Percentiles rank a stretch among this genome's conserved stretches.
Conservation (phyloP, 805 yeast species). For the Schwanniomyces pseudopolymorphus region DNA sequence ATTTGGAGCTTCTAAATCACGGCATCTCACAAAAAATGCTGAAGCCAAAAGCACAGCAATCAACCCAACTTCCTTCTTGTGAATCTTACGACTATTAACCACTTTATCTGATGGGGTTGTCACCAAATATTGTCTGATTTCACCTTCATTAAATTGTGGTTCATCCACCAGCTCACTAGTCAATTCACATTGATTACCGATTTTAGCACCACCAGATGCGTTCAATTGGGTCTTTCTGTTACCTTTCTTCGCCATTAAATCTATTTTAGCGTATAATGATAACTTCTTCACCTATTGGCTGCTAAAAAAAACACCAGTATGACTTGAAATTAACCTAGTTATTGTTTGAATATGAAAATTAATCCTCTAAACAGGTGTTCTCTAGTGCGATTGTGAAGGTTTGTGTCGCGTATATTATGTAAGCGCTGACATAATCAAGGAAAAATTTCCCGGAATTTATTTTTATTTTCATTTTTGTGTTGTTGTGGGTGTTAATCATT, state of each 20-base stretch:
- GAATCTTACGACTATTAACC: conserved; percentile 40
- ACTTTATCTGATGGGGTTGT: conserved; percentile 48
- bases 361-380: not conserved
- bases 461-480: no score
- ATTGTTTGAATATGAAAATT: not conserved
- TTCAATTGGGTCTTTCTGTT: not conserved
- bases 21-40: conserved; percentile 60
- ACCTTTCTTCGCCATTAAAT: conserved; percentile 4
- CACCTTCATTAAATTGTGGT: conserved; percentile 45
- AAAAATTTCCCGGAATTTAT: no score
- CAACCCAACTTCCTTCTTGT: conserved; percentile 23
- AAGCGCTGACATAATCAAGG: not conserved
- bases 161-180: conserved; percentile 45
- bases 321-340: not conserved
- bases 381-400: not conserved
- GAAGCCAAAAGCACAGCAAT: conserved; percentile 43
- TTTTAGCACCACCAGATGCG: not conserved
- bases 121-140: conserved; percentile 51
- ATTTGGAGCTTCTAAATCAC: conserved; percentile 62
- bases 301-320: not conserved
- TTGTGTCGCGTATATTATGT: not conserved
- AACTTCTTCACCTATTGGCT: not conserved
- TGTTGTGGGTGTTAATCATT: no score
- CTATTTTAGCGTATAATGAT: not conserved
- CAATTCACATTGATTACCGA: not conserved